Percentiles rank a stretch among this genome's conserved stretches.
These are phyloP conservation scores for Botryotinia convoluta DNA, from an alignment of 2,329 filamentous ascomycete genomes.

Conservation along the genomic window DNA sequence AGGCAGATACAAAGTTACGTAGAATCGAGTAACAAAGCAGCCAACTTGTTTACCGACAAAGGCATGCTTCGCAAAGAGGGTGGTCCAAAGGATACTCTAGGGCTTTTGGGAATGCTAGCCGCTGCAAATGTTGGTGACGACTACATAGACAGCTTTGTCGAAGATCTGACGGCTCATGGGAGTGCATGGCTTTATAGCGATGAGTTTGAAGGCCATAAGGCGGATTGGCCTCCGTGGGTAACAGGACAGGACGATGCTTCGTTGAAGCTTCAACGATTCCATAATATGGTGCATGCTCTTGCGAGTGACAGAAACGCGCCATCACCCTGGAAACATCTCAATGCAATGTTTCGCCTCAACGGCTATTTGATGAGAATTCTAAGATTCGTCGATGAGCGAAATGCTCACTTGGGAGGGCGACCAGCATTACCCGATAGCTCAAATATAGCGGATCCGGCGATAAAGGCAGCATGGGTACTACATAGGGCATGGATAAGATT, in stretches of 20 bases:
- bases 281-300: constrained; percentile 2
- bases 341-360: constrained; percentile 12
- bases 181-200: background rate
- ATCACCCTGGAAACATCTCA: background rate
- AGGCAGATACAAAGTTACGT: too few relatives aligned
- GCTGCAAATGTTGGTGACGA: background rate
- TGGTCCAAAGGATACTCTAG: background rate
- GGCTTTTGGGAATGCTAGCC: constrained; percentile 7
- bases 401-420: background rate
- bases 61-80: background rate
- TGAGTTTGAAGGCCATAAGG: constrained; percentile 9
- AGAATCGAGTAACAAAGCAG: background rate
- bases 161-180: background rate
- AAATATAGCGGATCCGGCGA: background rate
- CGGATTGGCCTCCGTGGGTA: constrained; percentile 9
- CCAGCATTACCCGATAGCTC: constrained; percentile 18
- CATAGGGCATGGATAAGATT: constrained; percentile 25
- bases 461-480: constrained; percentile 22
- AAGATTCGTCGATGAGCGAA: constrained; percentile 9
- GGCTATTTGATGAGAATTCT: constrained; percentile 5
- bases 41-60: background rate
- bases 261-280: background rate
- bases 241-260: background rate
- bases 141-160: background rate
- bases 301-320: background rate